Evolutionary conservation across 108 stramenopile genomes (phyloP).

Genomic region (Stephanodiscus minutulus): DNA sequence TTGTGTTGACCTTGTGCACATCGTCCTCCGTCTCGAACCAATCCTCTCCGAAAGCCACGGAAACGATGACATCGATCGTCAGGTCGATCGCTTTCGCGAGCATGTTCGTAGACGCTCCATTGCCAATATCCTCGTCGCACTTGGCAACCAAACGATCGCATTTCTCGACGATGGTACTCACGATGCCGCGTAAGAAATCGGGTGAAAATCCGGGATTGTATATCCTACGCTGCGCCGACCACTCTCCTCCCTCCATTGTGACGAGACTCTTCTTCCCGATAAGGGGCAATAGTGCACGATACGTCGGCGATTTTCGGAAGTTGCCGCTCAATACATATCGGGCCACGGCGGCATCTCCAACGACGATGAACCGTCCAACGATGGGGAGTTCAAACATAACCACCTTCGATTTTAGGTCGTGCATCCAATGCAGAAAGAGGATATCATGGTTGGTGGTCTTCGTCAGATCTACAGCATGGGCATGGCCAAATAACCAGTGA

Average conservation of each 20-base stretch:
- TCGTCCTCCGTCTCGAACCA: conserved; percentile 22
- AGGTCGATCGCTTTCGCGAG: conserved; percentile 21
- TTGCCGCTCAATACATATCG: conserved; percentile 14
- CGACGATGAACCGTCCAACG: conserved; percentile 30
- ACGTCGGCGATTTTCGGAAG: conserved; percentile 36
- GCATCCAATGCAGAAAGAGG: conserved; percentile 31
- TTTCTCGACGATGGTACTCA: conserved; percentile 29
- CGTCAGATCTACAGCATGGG: conserved; percentile 13
- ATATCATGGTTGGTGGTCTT: conserved; percentile 24
- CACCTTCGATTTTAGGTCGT: conserved; percentile 40
- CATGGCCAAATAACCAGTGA: conserved; percentile 35
- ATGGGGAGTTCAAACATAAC: conserved; percentile 34
- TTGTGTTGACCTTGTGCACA: conserved; percentile 19
- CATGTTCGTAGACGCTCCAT: conserved; percentile 28
- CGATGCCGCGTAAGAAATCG: conserved; percentile 20
- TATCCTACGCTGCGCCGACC: conserved; percentile 26
- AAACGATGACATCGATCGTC: conserved; percentile 42
- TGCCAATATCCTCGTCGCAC: conserved; percentile 27
- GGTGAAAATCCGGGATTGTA: conserved; percentile 47
- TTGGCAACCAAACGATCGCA: conserved; percentile 31
- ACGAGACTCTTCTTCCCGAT: conserved; percentile 35
- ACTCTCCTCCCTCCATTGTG: conserved; percentile 22
- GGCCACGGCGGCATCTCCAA: conserved; percentile 34
- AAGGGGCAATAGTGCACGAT: conserved; percentile 7
- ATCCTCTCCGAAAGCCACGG: conserved; percentile 48